A percentile compares a stretch with the other conserved stretches of the same genome.
phyloP scores from a whole-genome alignment of 768 basidiomycete species.

The Kwoniella dejecticola region DNA sequence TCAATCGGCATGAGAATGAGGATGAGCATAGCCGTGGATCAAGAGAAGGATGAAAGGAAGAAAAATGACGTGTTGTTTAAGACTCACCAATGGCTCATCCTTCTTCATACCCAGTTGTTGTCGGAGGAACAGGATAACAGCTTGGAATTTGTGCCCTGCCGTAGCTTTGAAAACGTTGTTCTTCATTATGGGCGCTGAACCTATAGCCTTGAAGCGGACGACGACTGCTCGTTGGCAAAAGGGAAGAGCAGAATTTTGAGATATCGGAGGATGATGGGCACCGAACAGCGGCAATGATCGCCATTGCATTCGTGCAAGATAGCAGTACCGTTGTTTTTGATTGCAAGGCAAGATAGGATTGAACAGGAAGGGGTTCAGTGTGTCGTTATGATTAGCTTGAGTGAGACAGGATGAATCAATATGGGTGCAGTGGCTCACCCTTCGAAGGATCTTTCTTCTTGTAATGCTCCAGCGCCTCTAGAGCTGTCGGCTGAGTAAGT shows the following conservation, averaged over 20 bases:
- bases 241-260: background rate
- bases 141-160: slow-evolving; percentile 88
- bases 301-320: no score
- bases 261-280: no score
- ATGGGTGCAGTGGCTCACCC: slow-evolving; percentile 50
- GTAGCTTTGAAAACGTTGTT: slow-evolving; percentile 99
- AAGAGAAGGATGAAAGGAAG: background rate
- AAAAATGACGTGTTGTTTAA: background rate
- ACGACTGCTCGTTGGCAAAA: slow-evolving; percentile 67
- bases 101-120: slow-evolving; percentile 85
- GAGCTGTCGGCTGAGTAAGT: slow-evolving; percentile 29
- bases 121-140: slow-evolving; percentile 88
- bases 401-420: no score
- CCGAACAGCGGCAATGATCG: no score
- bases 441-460: slow-evolving; percentile 57
- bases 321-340: no score
- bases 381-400: no score
- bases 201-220: slow-evolving; percentile 95
- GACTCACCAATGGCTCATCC: slow-evolving; percentile 74
- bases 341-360: no score
- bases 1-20: no score
- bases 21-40: background rate
- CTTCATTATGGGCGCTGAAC: slow-evolving; percentile 98
- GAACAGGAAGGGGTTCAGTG: no score
- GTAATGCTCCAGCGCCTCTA: slow-evolving; percentile 76